Base-by-base conservation (phyloP, 1,284 basidiomycete genomes). In the Wolfiporia cocos region DNA sequence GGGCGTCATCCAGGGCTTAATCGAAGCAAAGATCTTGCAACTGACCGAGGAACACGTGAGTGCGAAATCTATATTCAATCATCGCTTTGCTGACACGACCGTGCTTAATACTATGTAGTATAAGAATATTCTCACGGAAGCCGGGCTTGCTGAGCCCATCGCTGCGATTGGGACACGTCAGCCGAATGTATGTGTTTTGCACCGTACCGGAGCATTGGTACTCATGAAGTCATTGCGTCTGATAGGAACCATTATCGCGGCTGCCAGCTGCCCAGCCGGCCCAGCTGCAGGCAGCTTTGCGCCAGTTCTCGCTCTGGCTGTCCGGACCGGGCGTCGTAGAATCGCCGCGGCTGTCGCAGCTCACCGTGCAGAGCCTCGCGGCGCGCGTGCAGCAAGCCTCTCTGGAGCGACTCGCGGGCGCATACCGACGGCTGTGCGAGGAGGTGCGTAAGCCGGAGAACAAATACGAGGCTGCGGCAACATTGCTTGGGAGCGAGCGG, bases 381-480 rank as follows among this genome's bases (percentile, higher is more conserved):
- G 69, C 71, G 0, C 65, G 69, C 17, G 81, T 95, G 9, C 92
- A 96, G 58, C 79, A 79, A 19, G 74, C 76, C 12, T 86, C 86
- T 1, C 65, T 96, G 43, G 67, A 68, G 28, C 70, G 79, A 19
- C 69, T 95, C 43, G 81, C 78, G 1, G 64, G 65, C 23, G 78
- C 81, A 2, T 96, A 96, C 62, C 70, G 67, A 7, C 61, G 70
- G 48, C 66, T 95, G 2, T 90, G 85, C 53, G 80, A 81, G 28
- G 76, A 79, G 47, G 85, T 95, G 12, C 71, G 78, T 57, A 79
- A 78, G 47, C 74, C 79, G 41, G 73, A 76, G 57, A 91, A 92
- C 49, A 74, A 72, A 55, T 97, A 95, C 58, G 92, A 96, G 64
- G 92, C 92, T 32, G 83, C 81, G 10, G 76, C 83, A 49, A 94